A percentile compares a stretch with the other conserved stretches of the same genome.
phyloP scores from a whole-genome alignment of 1,284 basidiomycete species.

The Moesziomyces parantarcticus region DNA sequence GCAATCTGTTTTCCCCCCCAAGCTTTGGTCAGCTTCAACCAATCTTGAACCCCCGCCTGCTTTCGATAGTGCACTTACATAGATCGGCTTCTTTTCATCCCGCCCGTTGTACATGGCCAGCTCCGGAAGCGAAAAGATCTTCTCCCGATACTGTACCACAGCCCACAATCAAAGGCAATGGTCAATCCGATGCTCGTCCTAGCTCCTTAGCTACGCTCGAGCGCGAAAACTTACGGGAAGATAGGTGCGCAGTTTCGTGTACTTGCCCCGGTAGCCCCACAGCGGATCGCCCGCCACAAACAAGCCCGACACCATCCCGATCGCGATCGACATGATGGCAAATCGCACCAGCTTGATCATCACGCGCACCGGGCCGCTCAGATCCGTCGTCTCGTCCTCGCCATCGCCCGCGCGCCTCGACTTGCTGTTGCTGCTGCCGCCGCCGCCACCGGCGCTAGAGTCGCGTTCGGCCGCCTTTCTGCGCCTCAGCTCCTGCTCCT shows the following conservation, averaged over 20 bases:
- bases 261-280: conserved; percentile 66
- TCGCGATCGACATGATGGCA: conserved; percentile 39
- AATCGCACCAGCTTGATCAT: conserved; percentile 20
- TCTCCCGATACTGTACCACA: conserved; percentile 66
- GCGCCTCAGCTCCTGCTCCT: conserved; percentile 49
- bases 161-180: no score
- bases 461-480: conserved; percentile 35
- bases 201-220: no score
- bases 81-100: conserved; percentile 78
- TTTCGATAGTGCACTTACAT: conserved; percentile 73
- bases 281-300: conserved; percentile 62
- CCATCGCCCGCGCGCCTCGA: background rate
- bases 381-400: conserved; percentile 26
- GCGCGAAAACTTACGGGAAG: conserved; percentile 62
- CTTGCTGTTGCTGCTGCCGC: conserved; percentile 3
- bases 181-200: background rate
- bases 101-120: conserved; percentile 81
- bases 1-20: conserved; percentile 15
- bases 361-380: conserved; percentile 18
- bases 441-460: conserved; percentile 20
- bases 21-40: no score
- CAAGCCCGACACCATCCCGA: conserved; percentile 23
- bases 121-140: conserved; percentile 78
- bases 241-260: conserved; percentile 55
- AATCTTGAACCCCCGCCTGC: no score